Conservation (phyloP, 2,329 filamentous ascomycete species). For the Xylaria sp. region DNA sequence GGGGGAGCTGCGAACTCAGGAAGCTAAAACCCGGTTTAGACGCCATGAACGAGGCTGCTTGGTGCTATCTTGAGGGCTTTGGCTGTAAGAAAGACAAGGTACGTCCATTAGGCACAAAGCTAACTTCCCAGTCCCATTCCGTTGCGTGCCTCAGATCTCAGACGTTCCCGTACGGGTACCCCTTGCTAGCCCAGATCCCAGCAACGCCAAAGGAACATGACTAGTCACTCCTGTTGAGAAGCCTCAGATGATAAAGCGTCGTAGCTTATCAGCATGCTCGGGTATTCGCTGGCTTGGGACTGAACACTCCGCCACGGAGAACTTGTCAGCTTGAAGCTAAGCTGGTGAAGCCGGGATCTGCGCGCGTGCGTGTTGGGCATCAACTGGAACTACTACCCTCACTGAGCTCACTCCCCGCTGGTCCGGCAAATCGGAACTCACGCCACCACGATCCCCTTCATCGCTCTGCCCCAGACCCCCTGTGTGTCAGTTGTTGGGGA, state of each 20-base stretch:
- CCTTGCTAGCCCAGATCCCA: constrained; percentile 21
- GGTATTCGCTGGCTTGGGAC: constrained; percentile 11
- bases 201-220: constrained; percentile 1
- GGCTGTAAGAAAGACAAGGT: constrained; percentile 99
- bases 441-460: constrained; percentile 16
- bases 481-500: constrained; percentile 9
- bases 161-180: constrained; percentile 17
- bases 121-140: constrained; percentile 27
- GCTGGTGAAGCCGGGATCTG: constrained; percentile 32
- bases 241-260: constrained; percentile 21
- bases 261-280: constrained; percentile 28
- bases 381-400: constrained; percentile 43
- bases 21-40: constrained; percentile 56
- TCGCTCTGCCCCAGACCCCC: constrained; percentile 18
- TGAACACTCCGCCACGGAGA: constrained; percentile 10
- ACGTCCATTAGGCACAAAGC: constrained; percentile 51
- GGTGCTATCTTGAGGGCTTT: constrained; percentile 97
- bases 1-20: constrained; percentile 34
- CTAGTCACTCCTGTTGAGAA: constrained; percentile 13
- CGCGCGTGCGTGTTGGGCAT: constrained; percentile 46
- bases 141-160: constrained; percentile 34
- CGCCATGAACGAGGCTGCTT: constrained; percentile 95
- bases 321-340: constrained; percentile 23
- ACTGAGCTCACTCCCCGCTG: constrained; percentile 22
- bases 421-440: constrained; percentile 40